phyloP scores from a whole-genome alignment of 208 protist species.

The Phytomonas sp. region DNA sequence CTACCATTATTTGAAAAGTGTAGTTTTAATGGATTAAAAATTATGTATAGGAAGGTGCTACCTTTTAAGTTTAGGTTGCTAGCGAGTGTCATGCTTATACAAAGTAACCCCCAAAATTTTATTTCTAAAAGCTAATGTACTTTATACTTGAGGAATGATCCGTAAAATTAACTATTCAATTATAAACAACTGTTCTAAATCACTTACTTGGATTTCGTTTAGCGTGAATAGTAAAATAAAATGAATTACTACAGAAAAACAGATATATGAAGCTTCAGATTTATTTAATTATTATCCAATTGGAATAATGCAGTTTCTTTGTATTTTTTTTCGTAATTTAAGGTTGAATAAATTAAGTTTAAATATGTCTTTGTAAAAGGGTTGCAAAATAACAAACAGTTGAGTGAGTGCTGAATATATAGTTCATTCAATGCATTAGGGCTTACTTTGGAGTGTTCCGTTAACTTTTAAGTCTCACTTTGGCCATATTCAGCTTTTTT shows the following conservation, averaged over 20 bases:
- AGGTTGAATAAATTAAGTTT: background rate
- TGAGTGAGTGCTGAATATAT: background rate
- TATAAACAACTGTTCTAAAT: background rate
- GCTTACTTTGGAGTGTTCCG: background rate
- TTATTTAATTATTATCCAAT: background rate
- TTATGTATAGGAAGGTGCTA: background rate
- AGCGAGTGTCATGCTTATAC: background rate
- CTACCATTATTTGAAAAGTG: background rate
- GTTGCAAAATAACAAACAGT: background rate
- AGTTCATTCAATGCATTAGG: background rate
- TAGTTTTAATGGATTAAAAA: background rate
- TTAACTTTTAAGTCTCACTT: background rate
- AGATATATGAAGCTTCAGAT: background rate
- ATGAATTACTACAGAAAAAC: background rate
- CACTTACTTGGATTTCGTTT: background rate
- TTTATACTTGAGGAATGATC: background rate
- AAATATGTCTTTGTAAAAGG: background rate
- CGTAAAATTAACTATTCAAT: background rate
- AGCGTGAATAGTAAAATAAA: background rate
- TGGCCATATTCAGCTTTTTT: background rate
- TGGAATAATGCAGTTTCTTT: background rate
- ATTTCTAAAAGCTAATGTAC: background rate
- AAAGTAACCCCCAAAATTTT: background rate
- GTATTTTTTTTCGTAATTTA: background rate
- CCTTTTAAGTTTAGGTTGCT: background rate